Evolutionary conservation across 257 asterid genomes (phyloP).

Genomic region (Scutellaria galericulata): DNA sequence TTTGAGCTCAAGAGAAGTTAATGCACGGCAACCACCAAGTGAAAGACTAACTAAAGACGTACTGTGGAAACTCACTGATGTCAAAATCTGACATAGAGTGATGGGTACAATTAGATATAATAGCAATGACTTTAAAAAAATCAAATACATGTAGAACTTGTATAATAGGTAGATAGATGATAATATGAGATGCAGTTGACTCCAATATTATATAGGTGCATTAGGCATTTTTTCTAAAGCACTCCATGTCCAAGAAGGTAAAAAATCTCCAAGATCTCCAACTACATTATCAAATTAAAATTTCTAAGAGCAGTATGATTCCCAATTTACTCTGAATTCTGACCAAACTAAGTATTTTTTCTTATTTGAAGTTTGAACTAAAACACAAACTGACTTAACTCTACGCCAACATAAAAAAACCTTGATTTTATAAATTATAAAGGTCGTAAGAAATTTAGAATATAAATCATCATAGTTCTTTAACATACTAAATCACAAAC

Average conservation of each 20-base stretch:
- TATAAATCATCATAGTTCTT: not conserved
- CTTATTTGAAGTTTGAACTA: not conserved
- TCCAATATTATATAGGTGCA: constrained; percentile 6
- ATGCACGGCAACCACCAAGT: constrained; percentile 93
- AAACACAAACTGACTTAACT: not conserved
- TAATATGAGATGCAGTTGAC: not conserved
- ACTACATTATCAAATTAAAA: not conserved
- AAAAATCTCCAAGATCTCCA: not conserved
- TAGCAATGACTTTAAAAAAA: not conserved
- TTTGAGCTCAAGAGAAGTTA: constrained; percentile 75
- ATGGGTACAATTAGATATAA: constrained; percentile 34
- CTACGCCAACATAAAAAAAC: too few relatives aligned
- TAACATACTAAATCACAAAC: not conserved
- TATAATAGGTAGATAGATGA: not conserved
- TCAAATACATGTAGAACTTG: not conserved
- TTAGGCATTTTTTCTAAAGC: not conserved
- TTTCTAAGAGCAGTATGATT: not conserved
- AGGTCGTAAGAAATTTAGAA: too few relatives aligned
- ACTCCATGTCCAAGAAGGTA: not conserved
- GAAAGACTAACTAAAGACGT: constrained; percentile 81
- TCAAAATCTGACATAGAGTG: constrained; percentile 75
- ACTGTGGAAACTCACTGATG: constrained; percentile 69
- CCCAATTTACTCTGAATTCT: not conserved
- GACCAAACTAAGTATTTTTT: not conserved
- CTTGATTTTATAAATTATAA: too few relatives aligned